Evolutionary conservation across 1,284 basidiomycete genomes (phyloP), one percentile per base, ranked within the genome.

Genomic region (Phaffia rhodozyma): DNA sequence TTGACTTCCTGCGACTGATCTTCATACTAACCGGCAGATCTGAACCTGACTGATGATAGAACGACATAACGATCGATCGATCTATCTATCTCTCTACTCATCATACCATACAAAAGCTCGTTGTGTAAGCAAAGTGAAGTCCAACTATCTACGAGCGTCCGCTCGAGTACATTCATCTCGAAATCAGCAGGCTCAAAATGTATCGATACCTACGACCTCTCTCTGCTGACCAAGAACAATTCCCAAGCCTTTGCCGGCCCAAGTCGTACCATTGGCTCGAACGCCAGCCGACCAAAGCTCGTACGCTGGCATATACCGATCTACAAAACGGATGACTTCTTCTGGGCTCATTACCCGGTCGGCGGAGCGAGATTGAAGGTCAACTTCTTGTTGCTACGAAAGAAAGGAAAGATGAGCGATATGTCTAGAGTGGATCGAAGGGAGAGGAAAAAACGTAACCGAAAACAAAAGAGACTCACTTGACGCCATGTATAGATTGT

Each of bases 401-500:
- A 23, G 30, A 29, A 29, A 18, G 20, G 29, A 7, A 27, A 48
- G 38, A 21, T 9, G 5, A 32, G n/a, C n/a, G 30, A 50, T 3
- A 3, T 18, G 29, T 50, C 30, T 4, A 20, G 25, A 11, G 57
- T 4, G n/a, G 13, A 49, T 43, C 48, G 47, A 16, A 20, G 32
- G 6, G 18, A n/a, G 20, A 32, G 2, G 32, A 34, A 23, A 13
- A 27, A 52, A 29, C 56, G 25, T 9, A 55, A 23, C 48, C 57
- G 43, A 32, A 49, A n/a, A 13, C 38, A 7, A 58, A 43, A 18
- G 25, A 55, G 32, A 34, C n/a, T 55, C 60, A 58, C 77, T 73
- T 69, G 38, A 11, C 38, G 38, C 38, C 38, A 43, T 43, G 13
- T 43, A 11, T 43, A 43, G 38, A 43, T 43, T 16, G 38, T 43